Conservation (phyloP, 2,329 filamentous ascomycete species). For the Fusarium dlaminii region DNA sequence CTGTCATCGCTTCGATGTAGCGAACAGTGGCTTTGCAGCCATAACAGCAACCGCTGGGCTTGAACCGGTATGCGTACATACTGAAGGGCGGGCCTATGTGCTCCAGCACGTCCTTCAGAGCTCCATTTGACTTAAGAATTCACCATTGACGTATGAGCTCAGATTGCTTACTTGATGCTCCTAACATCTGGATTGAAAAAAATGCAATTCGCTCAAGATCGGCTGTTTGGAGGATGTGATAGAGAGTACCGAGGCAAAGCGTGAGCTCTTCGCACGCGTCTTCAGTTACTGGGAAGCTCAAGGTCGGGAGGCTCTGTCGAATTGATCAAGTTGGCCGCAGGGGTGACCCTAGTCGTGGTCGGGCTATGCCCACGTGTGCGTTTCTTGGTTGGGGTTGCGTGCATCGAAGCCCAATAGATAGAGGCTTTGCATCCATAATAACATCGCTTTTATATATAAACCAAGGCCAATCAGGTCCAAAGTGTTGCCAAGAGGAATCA, state of each 20-base stretch:
- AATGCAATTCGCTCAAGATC: background rate
- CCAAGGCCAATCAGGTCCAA: background rate
- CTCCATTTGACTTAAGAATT: background rate
- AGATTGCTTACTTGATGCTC: background rate
- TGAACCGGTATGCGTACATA: background rate
- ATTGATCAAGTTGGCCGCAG: background rate
- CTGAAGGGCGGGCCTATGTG: background rate
- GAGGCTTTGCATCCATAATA: too few relatives aligned
- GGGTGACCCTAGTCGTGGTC: too few relatives aligned
- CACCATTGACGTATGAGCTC: accelerated
- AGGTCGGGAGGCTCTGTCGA: background rate
- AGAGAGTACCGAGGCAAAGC: background rate
- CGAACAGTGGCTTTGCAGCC: background rate
- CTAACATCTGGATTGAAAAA: background rate
- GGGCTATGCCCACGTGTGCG: background rate
- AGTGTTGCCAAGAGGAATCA: background rate
- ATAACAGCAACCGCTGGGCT: background rate
- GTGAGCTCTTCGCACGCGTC: background rate
- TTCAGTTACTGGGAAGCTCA: background rate
- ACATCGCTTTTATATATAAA: background rate
- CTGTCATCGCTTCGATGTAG: background rate
- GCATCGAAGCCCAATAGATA: background rate
- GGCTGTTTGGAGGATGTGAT: background rate
- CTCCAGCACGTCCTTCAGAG: background rate
- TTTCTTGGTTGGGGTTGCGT: background rate